These are phyloP conservation scores for Colletotrichum sp. DNA, from an alignment of 2,329 filamentous ascomycete genomes.

Conservation along the genomic window DNA sequence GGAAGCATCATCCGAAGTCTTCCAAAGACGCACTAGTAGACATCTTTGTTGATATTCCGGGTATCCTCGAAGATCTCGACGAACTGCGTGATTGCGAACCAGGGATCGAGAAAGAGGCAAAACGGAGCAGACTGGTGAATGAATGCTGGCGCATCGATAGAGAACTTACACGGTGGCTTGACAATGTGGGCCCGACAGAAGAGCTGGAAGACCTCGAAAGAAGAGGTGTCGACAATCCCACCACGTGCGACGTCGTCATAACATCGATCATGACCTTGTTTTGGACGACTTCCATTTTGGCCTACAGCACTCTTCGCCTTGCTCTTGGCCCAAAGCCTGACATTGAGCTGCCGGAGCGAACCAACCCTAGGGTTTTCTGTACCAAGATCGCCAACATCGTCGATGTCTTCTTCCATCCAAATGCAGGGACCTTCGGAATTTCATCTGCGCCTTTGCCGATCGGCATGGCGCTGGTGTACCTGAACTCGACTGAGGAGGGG, in stretches of 20 bases:
- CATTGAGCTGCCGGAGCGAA: background rate
- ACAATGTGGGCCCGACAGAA: background rate
- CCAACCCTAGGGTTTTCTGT: conserved; percentile 16
- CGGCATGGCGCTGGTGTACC: conserved; percentile 18
- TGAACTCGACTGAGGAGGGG: conserved; percentile 12
- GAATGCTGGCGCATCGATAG: conserved; percentile 20
- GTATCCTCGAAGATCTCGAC: conserved; percentile 31
- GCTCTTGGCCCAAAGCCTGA: background rate
- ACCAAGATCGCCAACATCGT: conserved; percentile 18
- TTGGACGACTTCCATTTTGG: conserved; percentile 15
- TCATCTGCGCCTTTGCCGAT: conserved; percentile 18
- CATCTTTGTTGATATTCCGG: conserved; percentile 32
- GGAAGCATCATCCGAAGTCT: conserved; percentile 31
- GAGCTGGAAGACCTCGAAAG: background rate
- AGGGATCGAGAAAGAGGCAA: background rate
- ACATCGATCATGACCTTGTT: conserved; percentile 11
- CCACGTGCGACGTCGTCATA: conserved; percentile 13
- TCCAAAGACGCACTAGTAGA: conserved; percentile 34
- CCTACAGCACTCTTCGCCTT: conserved; percentile 17
- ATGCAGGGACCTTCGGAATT: conserved; percentile 15
- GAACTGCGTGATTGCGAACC: conserved; percentile 21
- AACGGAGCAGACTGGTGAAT: background rate
- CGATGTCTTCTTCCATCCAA: conserved; percentile 18
- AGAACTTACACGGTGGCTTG: conserved; percentile 12
- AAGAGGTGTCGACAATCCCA: background rate